Base-by-base conservation (phyloP, 2,329 filamentous ascomycete genomes). In the Rhinocladiella mackenziei region DNA sequence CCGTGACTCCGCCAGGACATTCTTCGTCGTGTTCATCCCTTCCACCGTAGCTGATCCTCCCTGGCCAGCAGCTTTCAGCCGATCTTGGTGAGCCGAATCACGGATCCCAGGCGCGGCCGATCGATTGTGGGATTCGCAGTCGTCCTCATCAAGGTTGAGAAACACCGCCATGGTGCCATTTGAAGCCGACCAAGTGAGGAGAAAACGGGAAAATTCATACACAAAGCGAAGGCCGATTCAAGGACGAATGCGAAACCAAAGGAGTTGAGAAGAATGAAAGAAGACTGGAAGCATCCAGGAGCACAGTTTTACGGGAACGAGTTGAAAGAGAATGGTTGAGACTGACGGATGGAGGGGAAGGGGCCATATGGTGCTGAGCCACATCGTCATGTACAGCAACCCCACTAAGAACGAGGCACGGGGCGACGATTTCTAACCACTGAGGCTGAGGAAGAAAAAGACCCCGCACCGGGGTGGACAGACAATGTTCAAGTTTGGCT, bases 111-210 rank as follows among this genome's bases (percentile, higher is more conserved):
- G n/a, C n/a, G n/a, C n/a, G n/a, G n/a, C n/a, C 34, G 32, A 48
- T 50, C 34, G 47, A 51, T 38, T 26, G 34, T 25, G 4, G 29
- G 47, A 46, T 19, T 55, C 50, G 44, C 58, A 56, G 48, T 61
- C 57, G 51, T 62, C 59, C 31, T 62, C 60, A 31, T 69, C 68
- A 47, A 68, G 61, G 56, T 73, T 67, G 56, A 71, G 63, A 57
- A 70, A 72, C 32, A 72, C 67, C 54, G 71, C 70, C 70, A 73
- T 73, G 49, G 34, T 39, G 50, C 50, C 50, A 53, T 53, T 53
- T 42, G 50, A 48, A 26, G 28, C 20, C 17, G 33, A 20, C 20
- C 25, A 39, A 43, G 35, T 17, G 39, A 37, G 11, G 13, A 20
- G 13, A 13, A 19, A 34, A 17, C 13, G 32, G 3, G 13, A 20